These are phyloP conservation scores for Suhomyces choctaworum DNA, from an alignment of 1,139 yeast genomes.

Conservation along the genomic window DNA sequence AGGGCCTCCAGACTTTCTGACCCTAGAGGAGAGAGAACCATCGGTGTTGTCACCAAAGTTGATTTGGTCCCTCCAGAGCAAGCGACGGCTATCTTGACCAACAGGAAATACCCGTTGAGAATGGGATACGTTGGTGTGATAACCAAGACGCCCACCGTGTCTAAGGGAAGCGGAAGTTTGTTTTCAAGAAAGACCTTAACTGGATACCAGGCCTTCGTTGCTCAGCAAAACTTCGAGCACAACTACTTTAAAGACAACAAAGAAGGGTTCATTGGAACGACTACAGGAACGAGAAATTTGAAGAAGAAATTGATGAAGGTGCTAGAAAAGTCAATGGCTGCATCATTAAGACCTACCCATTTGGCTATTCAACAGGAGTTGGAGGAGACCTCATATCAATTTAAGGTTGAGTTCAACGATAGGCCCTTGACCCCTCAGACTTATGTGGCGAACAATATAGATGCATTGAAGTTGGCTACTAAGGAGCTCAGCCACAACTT, in stretches of 20 bases:
- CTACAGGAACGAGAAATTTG: slow-evolving; percentile 74
- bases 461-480: slow-evolving; percentile 79
- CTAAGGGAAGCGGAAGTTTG: slow-evolving; percentile 24
- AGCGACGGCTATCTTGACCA: slow-evolving; percentile 69
- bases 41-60: slow-evolving; percentile 92
- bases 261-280: slow-evolving; percentile 61
- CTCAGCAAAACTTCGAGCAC: slow-evolving; percentile 68
- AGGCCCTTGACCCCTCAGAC: slow-evolving; percentile 91
- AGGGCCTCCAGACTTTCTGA: slow-evolving; percentile 92
- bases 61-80: slow-evolving; percentile 79
- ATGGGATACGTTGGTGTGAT: slow-evolving; percentile 99
- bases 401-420: slow-evolving; percentile 95
- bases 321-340: slow-evolving; percentile 88
- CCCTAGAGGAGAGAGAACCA: slow-evolving; percentile 91
- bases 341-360: slow-evolving; percentile 84
- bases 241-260: slow-evolving; percentile 60
- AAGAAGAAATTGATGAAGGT: slow-evolving; percentile 82
- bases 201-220: slow-evolving; percentile 50
- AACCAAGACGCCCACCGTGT: slow-evolving; percentile 64
- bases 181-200: slow-evolving; percentile 39
- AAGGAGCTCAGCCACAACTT: slow-evolving; percentile 84
- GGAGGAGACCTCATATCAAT: slow-evolving; percentile 90
- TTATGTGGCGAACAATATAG: slow-evolving; percentile 89
- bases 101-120: slow-evolving; percentile 80
- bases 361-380: slow-evolving; percentile 83